Evolutionary conservation across 2,329 filamentous ascomycete genomes (phyloP).

Genomic region (Thelonectria blattea): DNA sequence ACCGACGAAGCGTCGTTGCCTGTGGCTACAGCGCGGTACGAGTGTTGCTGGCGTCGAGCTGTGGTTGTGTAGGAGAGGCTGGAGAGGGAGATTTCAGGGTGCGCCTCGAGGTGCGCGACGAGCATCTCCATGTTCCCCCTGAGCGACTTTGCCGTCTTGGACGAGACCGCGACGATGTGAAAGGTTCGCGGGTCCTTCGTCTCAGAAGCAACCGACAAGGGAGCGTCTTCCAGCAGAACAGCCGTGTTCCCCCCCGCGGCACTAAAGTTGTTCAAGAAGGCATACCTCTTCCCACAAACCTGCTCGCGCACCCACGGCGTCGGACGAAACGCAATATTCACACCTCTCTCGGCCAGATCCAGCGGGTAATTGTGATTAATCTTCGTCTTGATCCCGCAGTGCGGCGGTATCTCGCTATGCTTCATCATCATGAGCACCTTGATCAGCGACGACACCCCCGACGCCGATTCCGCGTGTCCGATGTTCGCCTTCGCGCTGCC

Average conservation of each 20-base stretch:
- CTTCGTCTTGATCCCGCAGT: slow-evolving; percentile 69
- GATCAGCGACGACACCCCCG: slow-evolving; percentile 65
- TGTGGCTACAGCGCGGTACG: slow-evolving; percentile 59
- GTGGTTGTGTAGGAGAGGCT: slow-evolving; percentile 72
- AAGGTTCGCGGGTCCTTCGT: slow-evolving; percentile 57
- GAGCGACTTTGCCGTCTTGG: slow-evolving; percentile 61
- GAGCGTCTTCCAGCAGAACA: slow-evolving; percentile 68
- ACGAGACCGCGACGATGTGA: slow-evolving; percentile 66
- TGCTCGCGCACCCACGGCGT: slow-evolving; percentile 57
- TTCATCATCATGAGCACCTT: slow-evolving; percentile 71
- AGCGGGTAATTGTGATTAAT: slow-evolving; percentile 66
- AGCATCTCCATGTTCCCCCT: slow-evolving; percentile 63
- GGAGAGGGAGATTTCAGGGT: slow-evolving; percentile 58
- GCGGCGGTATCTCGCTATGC: slow-evolving; percentile 67
- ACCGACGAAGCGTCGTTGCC: slow-evolving; percentile 32
- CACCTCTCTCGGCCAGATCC: slow-evolving; percentile 62
- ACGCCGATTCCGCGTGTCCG: slow-evolving; percentile 67
- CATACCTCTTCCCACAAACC: slow-evolving; percentile 50
- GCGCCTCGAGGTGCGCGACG: slow-evolving; percentile 58
- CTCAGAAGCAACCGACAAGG: slow-evolving; percentile 54
- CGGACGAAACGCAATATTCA: slow-evolving; percentile 62
- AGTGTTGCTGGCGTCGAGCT: slow-evolving; percentile 67
- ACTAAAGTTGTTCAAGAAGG: slow-evolving; percentile 72
- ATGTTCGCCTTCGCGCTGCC: slow-evolving; percentile 70
- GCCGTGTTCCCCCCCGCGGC: slow-evolving; percentile 76